These are phyloP conservation scores for Aspergillus aculeatus DNA, from an alignment of 2,329 filamentous ascomycete species.

Conservation along the genomic window DNA sequence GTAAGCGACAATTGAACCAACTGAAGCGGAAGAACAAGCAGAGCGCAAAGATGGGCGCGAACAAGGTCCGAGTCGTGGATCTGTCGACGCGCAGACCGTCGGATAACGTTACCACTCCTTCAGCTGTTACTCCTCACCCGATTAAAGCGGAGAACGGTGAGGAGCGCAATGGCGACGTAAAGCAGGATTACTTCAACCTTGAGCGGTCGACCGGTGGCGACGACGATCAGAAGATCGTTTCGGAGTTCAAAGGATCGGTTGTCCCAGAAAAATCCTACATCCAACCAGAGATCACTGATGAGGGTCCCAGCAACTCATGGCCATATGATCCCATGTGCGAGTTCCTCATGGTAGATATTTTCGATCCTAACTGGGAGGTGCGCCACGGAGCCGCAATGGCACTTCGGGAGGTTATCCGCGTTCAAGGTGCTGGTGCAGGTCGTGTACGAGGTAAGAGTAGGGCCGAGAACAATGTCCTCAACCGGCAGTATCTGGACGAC, in stretches of 20 bases:
- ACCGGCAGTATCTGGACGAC: conserved; percentile 87
- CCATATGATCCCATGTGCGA: conserved; percentile 92
- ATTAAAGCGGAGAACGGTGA: conserved; percentile 61
- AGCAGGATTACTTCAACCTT: conserved; percentile 84
- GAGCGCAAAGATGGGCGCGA: conserved; percentile 83
- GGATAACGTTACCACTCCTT: conserved; percentile 62
- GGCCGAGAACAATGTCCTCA: conserved; percentile 73
- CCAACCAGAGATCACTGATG: conserved; percentile 71
- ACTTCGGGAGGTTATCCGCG: conserved; percentile 82
- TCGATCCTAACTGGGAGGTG: conserved; percentile 91
- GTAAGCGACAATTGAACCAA: conserved; percentile 90
- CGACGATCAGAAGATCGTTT: conserved; percentile 87
- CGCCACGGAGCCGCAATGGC: conserved; percentile 96
- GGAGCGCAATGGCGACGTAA: conserved; percentile 60
- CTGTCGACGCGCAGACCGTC: conserved; percentile 68
- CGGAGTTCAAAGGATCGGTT: conserved; percentile 86
- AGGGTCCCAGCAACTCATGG: conserved; percentile 72
- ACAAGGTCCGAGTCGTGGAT: conserved; percentile 87
- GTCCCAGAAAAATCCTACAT: conserved; percentile 83
- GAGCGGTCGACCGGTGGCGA: conserved; percentile 72
- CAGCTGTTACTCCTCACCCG: conserved; percentile 53
- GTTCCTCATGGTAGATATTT: conserved; percentile 88
- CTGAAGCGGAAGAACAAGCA: conserved; percentile 91
- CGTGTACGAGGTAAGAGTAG: conserved; percentile 68
- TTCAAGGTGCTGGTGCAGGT: conserved; percentile 88